Percentiles rank a stretch among this genome's conserved stretches.
phyloP scores from a whole-genome alignment of 805 yeast species.

The Yarrowia sp. region DNA sequence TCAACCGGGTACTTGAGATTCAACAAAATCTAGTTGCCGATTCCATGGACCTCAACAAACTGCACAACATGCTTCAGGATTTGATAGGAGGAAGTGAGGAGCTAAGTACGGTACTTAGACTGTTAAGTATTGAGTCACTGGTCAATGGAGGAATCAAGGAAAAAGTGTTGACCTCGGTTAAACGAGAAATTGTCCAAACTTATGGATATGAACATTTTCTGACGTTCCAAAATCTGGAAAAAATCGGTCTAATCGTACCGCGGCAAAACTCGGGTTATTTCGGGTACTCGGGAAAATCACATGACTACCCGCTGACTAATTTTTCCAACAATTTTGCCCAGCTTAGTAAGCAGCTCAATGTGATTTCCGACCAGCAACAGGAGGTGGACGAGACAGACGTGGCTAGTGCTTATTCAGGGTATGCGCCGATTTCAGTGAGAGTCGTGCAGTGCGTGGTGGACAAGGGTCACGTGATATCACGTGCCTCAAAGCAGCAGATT shows the following conservation, averaged over 20 bases:
- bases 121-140: slow-evolving; percentile 65
- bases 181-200: slow-evolving; percentile 62
- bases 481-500: background rate
- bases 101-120: slow-evolving; percentile 57
- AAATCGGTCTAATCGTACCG: slow-evolving; percentile 57
- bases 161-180: slow-evolving; percentile 63
- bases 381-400: slow-evolving; percentile 53
- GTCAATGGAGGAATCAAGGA: slow-evolving; percentile 73
- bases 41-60: slow-evolving; percentile 53
- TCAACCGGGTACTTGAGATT: slow-evolving; percentile 47
- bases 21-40: slow-evolving; percentile 70
- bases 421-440: slow-evolving; percentile 76
- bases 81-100: slow-evolving; percentile 58
- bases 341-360: slow-evolving; percentile 44
- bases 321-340: slow-evolving; percentile 51
- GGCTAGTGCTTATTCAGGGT: slow-evolving; percentile 78
- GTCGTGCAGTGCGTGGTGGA: slow-evolving; percentile 72
- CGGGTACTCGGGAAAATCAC: slow-evolving; percentile 7
- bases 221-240: slow-evolving; percentile 58
- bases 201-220: slow-evolving; percentile 67
- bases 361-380: slow-evolving; percentile 48
- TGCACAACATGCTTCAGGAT: slow-evolving; percentile 54
- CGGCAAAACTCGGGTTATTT: slow-evolving; percentile 49
- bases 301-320: background rate
- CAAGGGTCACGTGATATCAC: slow-evolving; percentile 49